These are phyloP conservation scores for Zhuliangozyma parablackwelliae DNA, from an alignment of 1,139 yeast species.

Conservation along the genomic window DNA sequence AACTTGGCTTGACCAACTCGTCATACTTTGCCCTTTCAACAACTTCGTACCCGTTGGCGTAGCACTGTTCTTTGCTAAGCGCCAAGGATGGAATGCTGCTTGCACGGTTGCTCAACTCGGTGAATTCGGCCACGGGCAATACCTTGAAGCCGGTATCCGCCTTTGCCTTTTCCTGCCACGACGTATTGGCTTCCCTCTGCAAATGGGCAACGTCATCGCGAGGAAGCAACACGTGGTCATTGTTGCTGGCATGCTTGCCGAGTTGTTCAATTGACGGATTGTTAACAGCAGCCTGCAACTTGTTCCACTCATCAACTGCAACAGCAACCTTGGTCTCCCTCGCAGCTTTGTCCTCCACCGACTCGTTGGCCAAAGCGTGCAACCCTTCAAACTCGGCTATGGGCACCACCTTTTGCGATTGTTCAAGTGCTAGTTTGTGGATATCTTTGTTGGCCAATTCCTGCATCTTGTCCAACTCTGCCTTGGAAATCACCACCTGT, in stretches of 20 bases:
- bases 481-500: conserved; percentile 8
- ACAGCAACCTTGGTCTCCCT: conserved; percentile 5
- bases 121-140: conserved; percentile 12
- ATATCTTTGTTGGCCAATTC: conserved; percentile 4
- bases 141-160: conserved; percentile 10
- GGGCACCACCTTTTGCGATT: conserved; percentile 13
- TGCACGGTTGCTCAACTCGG: conserved; percentile 14
- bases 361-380: conserved; percentile 10
- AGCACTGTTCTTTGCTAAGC: conserved; percentile 18
- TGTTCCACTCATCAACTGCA: conserved; percentile 6
- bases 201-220: conserved; percentile 2
- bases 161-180: conserved; percentile 17
- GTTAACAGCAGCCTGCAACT: neutral
- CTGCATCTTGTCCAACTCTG: conserved; percentile 3
- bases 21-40: conserved; percentile 14
- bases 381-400: conserved; percentile 18
- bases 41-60: conserved; percentile 12
- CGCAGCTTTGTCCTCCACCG: conserved; percentile 9
- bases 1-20: conserved; percentile 16
- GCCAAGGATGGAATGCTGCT: conserved; percentile 19
- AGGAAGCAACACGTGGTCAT: conserved; percentile 8
- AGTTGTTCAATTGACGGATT: conserved; percentile 13
- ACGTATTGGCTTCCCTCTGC: conserved; percentile 6
- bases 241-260: conserved; percentile 6
- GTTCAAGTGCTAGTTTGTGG: conserved; percentile 9